Base-by-base conservation (phyloP, 129 eudicot genomes). In the Chrysanthemum seticuspe region DNA sequence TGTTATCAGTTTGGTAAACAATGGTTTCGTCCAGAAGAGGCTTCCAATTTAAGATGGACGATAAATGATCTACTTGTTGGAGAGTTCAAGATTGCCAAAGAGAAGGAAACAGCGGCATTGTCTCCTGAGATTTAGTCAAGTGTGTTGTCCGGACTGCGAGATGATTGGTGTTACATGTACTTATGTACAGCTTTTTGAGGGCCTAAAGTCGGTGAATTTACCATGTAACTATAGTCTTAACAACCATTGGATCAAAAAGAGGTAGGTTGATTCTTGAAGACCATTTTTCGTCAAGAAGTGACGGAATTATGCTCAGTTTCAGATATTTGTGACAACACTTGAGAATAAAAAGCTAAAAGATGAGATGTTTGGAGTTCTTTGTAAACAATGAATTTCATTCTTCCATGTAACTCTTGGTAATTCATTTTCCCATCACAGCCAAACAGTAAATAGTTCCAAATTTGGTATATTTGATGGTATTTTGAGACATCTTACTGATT, bases 21-120 rank as follows among this genome's bases (percentile, higher is more conserved):
- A 54, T 93, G 97, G 98, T 93, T 93, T 52, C 75, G 19, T 50
- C 96, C 96, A 0, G 80, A 80, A 60, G 90, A 89, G 76, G 97
- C 98, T 31, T 93, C 98, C 21, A 59, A 53, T 67, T 65, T 93
- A 83, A 87, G 98, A 85, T 59, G 19, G 44, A 82, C 57, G 69
- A 84, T 93, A 68, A 72, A 78, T 25, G 49, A 61, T 77, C 16
- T 86, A 60, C 90, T 93, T 44, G 67, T 34, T 51, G 58, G 76
- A 27, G 65, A 82, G 71, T 92, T 92, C 76, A 74, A 61, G 68
- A 73, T 65, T 45, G 87, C 86, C 57, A 70, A 60, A 15, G 78
- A 76, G 8, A 69, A 70, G 53, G 79, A 53, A 68, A 45, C 53
- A 48, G 25, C 44, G 49, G 25, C 53, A 7, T 56, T 50, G 68